Base-by-base conservation (phyloP, 495 filamentous ascomycete species). In the Pyronema omphalodes region DNA sequence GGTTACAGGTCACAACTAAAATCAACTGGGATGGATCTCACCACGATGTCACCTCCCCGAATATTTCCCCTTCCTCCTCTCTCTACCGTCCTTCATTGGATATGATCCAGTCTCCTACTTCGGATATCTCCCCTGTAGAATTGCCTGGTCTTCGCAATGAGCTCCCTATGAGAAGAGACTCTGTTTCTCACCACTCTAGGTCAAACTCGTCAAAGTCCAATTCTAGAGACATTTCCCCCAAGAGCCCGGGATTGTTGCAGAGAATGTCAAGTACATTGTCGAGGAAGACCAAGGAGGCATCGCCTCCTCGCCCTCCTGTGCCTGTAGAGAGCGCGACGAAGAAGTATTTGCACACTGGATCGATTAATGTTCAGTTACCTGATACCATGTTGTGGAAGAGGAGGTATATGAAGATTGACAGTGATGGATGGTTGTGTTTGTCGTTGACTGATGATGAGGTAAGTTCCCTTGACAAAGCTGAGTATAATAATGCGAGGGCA, bases 321-420 rank as follows among this genome's bases (percentile, higher is more conserved):
- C 61, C 58, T 12, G 37, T 17, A 12, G 35, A 60, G 14, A 46
- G 54, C 8, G 53, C 48, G 9, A 57, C 53, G 29, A 65, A 58
- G 37, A 58, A 46, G 9, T 62, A 56, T 53, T 37, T 66, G 9
- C 58, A 66, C n/a, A 56, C 55, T 58, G 62, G 63, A 17, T 66
- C 59, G 55, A 60, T 66, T 40, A 66, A 66, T 52, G 63, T 65
- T 36, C 63, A 66, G 23, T 57, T 66, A 41, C 63, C 63, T 12
- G 63, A 66, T 53, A 65, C 63, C 43, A 65, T 66, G 63, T 50
- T 66, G 37, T 66, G 63, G 63, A 66, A 62, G 33, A 59, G 62
- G 49, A 58, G 62, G 43, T 66, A 52, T 44, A 55, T 66, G 49
- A 65, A 66, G 55, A 60, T 66, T 33, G 57, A 65, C 39, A 59